These are phyloP conservation scores for Malassezia dermatis DNA, from an alignment of 1,284 basidiomycete genomes.

Conservation along the genomic window DNA sequence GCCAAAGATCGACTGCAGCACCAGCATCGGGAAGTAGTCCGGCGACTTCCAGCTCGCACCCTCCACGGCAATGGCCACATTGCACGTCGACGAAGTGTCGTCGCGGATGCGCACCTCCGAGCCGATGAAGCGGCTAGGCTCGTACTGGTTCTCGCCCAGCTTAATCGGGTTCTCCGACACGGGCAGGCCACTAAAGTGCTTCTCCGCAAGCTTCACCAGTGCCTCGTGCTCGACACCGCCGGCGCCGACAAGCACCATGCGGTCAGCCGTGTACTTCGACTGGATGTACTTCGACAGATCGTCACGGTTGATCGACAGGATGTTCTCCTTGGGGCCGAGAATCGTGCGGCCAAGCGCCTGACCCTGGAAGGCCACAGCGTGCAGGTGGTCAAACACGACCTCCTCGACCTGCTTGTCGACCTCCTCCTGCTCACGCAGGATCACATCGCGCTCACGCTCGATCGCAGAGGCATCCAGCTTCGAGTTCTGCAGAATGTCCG, in stretches of 20 bases:
- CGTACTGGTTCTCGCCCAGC: constrained; percentile 56
- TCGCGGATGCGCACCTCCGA: constrained; percentile 93
- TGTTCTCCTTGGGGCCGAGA: constrained; percentile 90
- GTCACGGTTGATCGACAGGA: constrained; percentile 84
- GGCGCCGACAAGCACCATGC: constrained; percentile 95
- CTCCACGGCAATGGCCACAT: constrained; percentile 94
- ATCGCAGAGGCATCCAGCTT: constrained; percentile 81
- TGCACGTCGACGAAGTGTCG: constrained; percentile 74
- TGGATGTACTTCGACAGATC: constrained; percentile 87
- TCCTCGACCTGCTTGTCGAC: constrained; percentile 98
- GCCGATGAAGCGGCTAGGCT: constrained; percentile 70
- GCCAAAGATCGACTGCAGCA: constrained; percentile 93
- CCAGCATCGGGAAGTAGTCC: constrained; percentile 99
- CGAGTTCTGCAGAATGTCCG: constrained; percentile 94
- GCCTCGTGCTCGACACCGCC: constrained; percentile 87
- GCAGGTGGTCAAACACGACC: constrained; percentile 96
- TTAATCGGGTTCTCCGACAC: constrained; percentile 77
- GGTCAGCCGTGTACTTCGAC: constrained; percentile 96
- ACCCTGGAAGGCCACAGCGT: constrained; percentile 89
- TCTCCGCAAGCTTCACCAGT: constrained; percentile 86
- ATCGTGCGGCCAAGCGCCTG: constrained; percentile 94
- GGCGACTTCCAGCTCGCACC: constrained; percentile 95
- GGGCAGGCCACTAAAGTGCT: constrained; percentile 83
- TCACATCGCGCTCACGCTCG: constrained; percentile 93
- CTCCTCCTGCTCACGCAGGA: constrained; percentile 94